Base-by-base conservation (phyloP, 257 asterid genomes). In the Vinca minor region DNA sequence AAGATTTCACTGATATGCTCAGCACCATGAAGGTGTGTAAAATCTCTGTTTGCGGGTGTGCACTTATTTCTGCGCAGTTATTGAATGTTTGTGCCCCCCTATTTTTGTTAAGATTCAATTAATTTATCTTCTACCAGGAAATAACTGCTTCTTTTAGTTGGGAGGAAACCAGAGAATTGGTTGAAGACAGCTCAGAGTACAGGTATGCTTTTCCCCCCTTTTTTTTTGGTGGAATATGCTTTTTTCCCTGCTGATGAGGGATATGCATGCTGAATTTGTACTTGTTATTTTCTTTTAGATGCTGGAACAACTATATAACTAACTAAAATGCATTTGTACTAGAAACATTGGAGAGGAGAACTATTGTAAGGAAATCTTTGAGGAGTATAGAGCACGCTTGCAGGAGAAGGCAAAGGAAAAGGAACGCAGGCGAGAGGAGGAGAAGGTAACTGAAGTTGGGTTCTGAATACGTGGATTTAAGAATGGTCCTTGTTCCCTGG, bases 371-470 rank as follows among this genome's bases (percentile, higher is more conserved):
- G 97, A 78, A 73, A 72, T 83, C 68, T 93, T 89, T 69, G 88
- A 89, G 74, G 98, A 89, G 60, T 80, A 84, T 73, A 65, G 85
- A 69, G 76, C 82, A 62, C 93, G 91, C 71, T 62, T 87, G 80
- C 95, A 78, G 77, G 98, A 89, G 81, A 93, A 87, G 74, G 72
- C 70, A 18, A 89, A 83, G 82, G 98, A 89, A 45, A 93, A 89
- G 82, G 98, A 89, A 65, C 95, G 95, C 55, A 89, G 83, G 75
- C 84, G 96, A 64, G 96, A 88, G 70, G 98, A 91, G 74, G 98
- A 88, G 54, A 91, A 91, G 95, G 98, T 88, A 73, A 72, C 4
- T 59, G 64, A 20, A 11, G 13, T 69, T 38, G 29, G 42, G 36
- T 31, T 34, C 62, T 17, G 26, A 6, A 31, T 56, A 1, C 35